phyloP scores from a whole-genome alignment of 2,329 filamentous ascomycete species.

The Penicillium expansum region DNA sequence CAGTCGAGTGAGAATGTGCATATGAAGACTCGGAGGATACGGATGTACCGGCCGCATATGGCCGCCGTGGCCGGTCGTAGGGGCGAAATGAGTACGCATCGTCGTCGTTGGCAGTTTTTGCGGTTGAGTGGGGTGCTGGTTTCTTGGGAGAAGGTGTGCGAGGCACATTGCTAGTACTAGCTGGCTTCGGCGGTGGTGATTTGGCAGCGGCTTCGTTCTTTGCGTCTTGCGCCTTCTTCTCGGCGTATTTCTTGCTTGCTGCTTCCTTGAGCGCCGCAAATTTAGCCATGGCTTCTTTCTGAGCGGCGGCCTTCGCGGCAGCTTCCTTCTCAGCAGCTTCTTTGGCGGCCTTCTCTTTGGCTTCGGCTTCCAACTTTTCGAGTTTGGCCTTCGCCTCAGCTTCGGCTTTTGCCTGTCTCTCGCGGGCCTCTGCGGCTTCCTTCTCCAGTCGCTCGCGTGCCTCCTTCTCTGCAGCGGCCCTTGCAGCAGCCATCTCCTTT shows the following conservation, averaged over 20 bases:
- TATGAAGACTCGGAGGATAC: constrained; percentile 83
- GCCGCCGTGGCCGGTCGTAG: constrained; percentile 66
- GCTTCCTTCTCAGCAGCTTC: constrained; percentile 67
- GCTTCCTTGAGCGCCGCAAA: constrained; percentile 41
- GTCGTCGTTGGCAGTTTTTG: constrained; percentile 51
- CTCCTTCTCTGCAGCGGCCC: constrained; percentile 35
- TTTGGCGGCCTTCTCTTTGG: constrained; percentile 36
- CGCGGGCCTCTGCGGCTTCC: constrained; percentile 26
- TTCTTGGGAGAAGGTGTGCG: constrained; percentile 43
- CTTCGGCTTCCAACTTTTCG: constrained; percentile 33
- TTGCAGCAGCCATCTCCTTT: constrained; percentile 36
- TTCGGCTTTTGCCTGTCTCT: constrained; percentile 18
- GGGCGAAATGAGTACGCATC: constrained; percentile 72
- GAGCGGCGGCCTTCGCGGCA: constrained; percentile 36
- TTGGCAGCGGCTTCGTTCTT: constrained; percentile 28
- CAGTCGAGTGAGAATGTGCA: constrained; percentile 77
- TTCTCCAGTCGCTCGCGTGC: constrained; percentile 35
- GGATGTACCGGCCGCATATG: constrained; percentile 65
- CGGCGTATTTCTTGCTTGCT: constrained; percentile 39
- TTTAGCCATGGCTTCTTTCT: constrained; percentile 39
- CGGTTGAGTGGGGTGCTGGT: constrained; percentile 34
- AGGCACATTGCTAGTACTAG: constrained; percentile 32
- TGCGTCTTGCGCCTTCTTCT: constrained; percentile 37
- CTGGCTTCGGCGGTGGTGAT: constrained; percentile 36
- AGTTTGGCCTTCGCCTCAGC: constrained; percentile 31